Evolutionary conservation across 441 rosid species (phyloP), one percentile per base, ranked within the genome.

Genomic region (Manihot esculenta): DNA sequence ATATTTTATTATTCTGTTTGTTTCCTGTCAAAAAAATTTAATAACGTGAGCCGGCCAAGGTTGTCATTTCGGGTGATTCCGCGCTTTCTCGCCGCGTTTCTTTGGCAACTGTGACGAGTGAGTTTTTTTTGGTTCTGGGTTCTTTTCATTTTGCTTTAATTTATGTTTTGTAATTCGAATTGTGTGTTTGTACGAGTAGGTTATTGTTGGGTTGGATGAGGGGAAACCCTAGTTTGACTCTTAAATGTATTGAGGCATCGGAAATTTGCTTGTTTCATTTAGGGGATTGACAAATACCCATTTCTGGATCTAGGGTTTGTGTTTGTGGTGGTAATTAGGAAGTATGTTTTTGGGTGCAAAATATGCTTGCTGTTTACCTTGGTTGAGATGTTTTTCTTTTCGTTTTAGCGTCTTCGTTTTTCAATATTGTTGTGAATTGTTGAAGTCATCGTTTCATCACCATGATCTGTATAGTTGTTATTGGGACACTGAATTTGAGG

Each of bases 221-320:
- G 38, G 23, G 38, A 58, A 42, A 42, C 64, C 73, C 48, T 69
- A 62, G 63, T 9, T 72, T 76, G 35, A 13, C 26, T 55, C 54
- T 50, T 50, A 2, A 49, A 15, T 74, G 21, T 48, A 26, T 20
- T 35, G 20, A 21, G 41, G 45, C 35, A 55, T 70, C n/a, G 58
- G n/a, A 47, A 3, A 27, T 58, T 66, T 38, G 45, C 45, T 72
- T 20, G 59, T 35, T 49, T 33, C 33, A 10, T n/a, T 69, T 71
- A 1, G 44, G 18, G 3, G 53, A 42, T 51, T 42, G 68, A 41
- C 0, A 60, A 42, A 21, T 1, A 23, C 48, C 13, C n/a, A 20
- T 47, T 26, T 50, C 30, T 68, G 75, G 80, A 81, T 76, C 73
- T 76, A 71, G 59, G 71, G 66, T 75, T 33, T 72, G 48, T 18